These are phyloP conservation scores for Ocimum tenuiflorum DNA, from an alignment of 257 asterid species.

Conservation along the genomic window DNA sequence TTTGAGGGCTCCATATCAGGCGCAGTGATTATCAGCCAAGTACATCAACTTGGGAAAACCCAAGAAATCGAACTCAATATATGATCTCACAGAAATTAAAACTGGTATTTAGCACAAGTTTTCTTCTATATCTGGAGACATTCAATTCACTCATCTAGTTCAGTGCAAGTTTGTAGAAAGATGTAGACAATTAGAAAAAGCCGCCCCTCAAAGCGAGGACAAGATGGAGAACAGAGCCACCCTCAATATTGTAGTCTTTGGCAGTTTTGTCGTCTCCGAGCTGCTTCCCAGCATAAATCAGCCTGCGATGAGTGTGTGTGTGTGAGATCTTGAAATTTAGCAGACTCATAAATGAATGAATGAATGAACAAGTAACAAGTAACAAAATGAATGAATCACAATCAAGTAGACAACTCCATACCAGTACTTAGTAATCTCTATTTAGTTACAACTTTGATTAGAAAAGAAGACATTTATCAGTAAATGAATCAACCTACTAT, in stretches of 20 bases:
- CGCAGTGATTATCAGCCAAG: background rate
- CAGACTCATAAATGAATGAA: background rate
- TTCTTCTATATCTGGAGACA: too few relatives aligned
- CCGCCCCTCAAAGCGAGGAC: slow-evolving; percentile 79
- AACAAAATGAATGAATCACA: background rate
- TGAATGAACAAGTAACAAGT: too few relatives aligned
- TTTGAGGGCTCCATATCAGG: background rate
- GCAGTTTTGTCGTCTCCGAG: slow-evolving; percentile 76
- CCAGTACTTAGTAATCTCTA: background rate
- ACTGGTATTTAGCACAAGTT: background rate
- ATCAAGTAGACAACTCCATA: background rate
- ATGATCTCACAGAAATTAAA: background rate
- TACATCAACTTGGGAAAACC: background rate
- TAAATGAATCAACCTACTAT: background rate
- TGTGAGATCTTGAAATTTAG: background rate
- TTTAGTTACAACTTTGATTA: background rate
- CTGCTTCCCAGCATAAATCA: slow-evolving; percentile 75
- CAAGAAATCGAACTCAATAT: background rate
- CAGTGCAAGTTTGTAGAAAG: background rate
- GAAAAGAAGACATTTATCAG: background rate
- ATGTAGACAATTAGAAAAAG: slow-evolving; percentile 7
- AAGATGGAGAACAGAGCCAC: slow-evolving; percentile 76
- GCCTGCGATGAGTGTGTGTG: slow-evolving; percentile 29
- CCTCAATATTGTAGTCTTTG: slow-evolving; percentile 68
- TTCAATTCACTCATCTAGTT: too few relatives aligned